Evolutionary conservation across 2,329 filamentous ascomycete species (phyloP).

Genomic region (Allantophomopsis lycopodina): DNA sequence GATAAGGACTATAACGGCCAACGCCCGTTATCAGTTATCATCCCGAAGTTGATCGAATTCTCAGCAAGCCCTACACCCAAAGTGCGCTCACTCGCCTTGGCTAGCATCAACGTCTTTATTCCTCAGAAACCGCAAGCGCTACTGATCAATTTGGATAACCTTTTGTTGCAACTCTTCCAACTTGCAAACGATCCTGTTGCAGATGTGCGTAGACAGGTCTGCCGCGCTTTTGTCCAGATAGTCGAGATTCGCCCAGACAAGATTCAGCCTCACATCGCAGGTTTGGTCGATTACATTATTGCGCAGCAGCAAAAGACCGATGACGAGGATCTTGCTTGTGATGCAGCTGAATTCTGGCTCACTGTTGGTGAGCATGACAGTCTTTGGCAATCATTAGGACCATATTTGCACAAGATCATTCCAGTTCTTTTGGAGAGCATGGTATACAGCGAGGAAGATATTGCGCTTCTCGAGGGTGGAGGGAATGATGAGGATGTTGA

Average conservation of each 20-base stretch:
- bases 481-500: constrained; percentile 86
- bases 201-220: constrained; percentile 85
- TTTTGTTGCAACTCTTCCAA: constrained; percentile 72
- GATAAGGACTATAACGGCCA: constrained; percentile 83
- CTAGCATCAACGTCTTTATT: constrained; percentile 84
- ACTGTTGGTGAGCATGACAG: constrained; percentile 79
- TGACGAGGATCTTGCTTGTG: constrained; percentile 80
- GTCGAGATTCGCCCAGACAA: constrained; percentile 86
- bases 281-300: constrained; percentile 86
- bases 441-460: constrained; percentile 93
- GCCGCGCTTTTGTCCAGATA: constrained; percentile 81
- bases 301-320: constrained; percentile 70
- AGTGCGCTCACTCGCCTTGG: constrained; percentile 68
- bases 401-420: constrained; percentile 72
- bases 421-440: constrained; percentile 87
- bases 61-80: constrained; percentile 63
- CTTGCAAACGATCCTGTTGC: constrained; percentile 64
- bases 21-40: constrained; percentile 73
- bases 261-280: constrained; percentile 74
- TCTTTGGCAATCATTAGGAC: constrained; percentile 61
- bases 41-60: constrained; percentile 83
- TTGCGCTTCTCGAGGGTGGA: constrained; percentile 68
- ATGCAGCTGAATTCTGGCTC: constrained; percentile 96
- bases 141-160: constrained; percentile 63
- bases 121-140: constrained; percentile 73